Base-by-base conservation (phyloP, 371 early-diverging fungal genomes). In the Funneliformis caledonium region DNA sequence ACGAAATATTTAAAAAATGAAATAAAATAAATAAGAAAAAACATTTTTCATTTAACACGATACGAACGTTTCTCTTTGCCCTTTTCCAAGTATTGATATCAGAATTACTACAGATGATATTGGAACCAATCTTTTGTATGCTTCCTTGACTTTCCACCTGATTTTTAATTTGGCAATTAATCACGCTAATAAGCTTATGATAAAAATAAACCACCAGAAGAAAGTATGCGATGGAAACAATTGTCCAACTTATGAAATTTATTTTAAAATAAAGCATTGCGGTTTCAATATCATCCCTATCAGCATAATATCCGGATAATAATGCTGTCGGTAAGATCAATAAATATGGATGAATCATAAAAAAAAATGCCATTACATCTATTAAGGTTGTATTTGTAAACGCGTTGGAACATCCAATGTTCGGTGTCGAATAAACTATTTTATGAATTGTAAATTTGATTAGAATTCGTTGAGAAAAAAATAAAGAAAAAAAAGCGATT, bases 291-390 rank as follows among this genome's bases (percentile, higher is more conserved):
- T 65, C 26, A 19, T 45, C 37, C 7, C 19, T 70, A 47, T 79
- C 80, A n/a, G 80, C 70, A 52, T 60, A 60, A 47, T 79, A 72
- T n/a, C 80, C 80, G n/a, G 72, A 70, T 37, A 79, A 43, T 56
- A 42, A 4, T 14, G 45, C 26, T 9, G 26, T 5, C 6, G 50
- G 43, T 16, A 68, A 31, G 59, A 70, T 26, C 16, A 31, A 26
- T 42, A 42, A 4, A 31, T 60, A 43, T 45, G 65, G 37, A 26
- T 59, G 11, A 22, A 56, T 56, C 4, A 56, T 56, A 56, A 19
- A 19, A 56, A 56, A 0, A 16, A 56, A 16, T 56, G 19, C 56
- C 0, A 56, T 19, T 19, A 56, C 7, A 19, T 56, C 56, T 56
- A 56, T 19, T 19, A 19, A 56, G 6, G 16, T 56, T 56, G 4